Conservation (phyloP, 805 yeast species). For the Wickerhamiella brachini region DNA sequence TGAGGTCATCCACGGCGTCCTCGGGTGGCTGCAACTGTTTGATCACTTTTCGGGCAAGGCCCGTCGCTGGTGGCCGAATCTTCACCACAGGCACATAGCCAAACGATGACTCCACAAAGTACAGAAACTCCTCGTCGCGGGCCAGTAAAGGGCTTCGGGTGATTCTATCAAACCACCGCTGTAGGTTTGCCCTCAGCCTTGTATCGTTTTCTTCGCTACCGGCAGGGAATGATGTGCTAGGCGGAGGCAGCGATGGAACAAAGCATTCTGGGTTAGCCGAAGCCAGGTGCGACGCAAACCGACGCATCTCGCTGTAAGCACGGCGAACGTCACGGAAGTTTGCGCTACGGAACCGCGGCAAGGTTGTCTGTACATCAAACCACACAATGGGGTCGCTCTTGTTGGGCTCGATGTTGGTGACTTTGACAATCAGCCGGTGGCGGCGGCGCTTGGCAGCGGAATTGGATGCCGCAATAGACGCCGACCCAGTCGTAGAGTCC, state of each 20-base stretch:
- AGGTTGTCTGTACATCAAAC: conserved; percentile 53
- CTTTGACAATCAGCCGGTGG: conserved; percentile 37
- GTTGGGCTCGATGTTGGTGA: conserved; percentile 58
- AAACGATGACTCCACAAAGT: conserved; percentile 68
- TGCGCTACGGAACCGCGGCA: conserved; percentile 64
- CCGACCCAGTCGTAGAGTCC: too few species aligned
- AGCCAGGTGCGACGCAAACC: conserved; percentile 62
- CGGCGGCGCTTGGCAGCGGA: conserved; percentile 14
- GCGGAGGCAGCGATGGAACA: conserved; percentile 73
- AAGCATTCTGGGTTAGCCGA: conserved; percentile 83
- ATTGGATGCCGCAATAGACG: background rate
- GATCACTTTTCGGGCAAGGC: conserved; percentile 73
- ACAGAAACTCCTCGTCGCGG: conserved; percentile 76
- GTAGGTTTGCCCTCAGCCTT: conserved; percentile 46
- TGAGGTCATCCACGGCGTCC: conserved; percentile 70
- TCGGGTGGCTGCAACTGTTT: conserved; percentile 88
- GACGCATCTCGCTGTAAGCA: conserved; percentile 61
- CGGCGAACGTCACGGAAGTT: conserved; percentile 63
- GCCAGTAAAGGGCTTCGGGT: conserved; percentile 63
- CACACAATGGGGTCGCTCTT: conserved; percentile 65
- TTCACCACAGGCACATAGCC: conserved; percentile 50
- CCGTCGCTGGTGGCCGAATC: conserved; percentile 60
- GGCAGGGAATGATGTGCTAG: conserved; percentile 66
- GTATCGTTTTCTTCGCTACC: conserved; percentile 68
- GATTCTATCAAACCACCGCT: conserved; percentile 75